Evolutionary conservation across 768 basidiomycete genomes (phyloP).

Genomic region (Mycena chlorophos): DNA sequence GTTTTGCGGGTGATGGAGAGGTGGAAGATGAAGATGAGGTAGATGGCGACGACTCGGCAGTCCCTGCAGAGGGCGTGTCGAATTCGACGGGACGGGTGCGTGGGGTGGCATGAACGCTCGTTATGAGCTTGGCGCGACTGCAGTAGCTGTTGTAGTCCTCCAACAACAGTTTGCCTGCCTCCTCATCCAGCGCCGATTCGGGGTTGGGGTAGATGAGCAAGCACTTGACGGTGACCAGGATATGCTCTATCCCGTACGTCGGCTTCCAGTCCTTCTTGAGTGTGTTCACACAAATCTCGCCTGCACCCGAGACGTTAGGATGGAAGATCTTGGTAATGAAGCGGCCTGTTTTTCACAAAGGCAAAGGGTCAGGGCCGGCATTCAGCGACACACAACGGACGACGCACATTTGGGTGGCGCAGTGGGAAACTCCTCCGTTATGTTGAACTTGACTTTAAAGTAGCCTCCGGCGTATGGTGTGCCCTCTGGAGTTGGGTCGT

Average conservation of each 20-base stretch:
- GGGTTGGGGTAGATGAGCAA: conserved; percentile 96
- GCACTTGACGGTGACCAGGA: conserved; percentile 91
- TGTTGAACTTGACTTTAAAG: conserved; percentile 78
- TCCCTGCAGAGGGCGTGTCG: conserved; percentile 47
- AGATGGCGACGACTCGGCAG: conserved; percentile 22
- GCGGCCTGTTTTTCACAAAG: conserved; percentile 71
- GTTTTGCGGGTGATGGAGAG: conserved; percentile 21
- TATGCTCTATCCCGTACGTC: conserved; percentile 86
- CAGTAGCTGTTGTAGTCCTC: conserved; percentile 90
- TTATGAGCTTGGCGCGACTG: conserved; percentile 83
- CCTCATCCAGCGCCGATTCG: conserved; percentile 93
- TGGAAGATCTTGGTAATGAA: conserved; percentile 96
- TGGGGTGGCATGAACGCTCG: conserved; percentile 88
- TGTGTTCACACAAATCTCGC: conserved; percentile 97
- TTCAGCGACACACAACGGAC: not conserved
- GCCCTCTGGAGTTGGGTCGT: conserved; percentile 46
- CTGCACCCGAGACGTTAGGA: conserved; percentile 86
- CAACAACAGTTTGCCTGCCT: conserved; percentile 88
- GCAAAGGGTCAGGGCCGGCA: not conserved
- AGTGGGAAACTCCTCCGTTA: conserved; percentile 92
- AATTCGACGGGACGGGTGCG: conserved; percentile 74
- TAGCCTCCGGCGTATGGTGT: conserved; percentile 70
- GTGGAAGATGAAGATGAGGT: conserved; percentile 18
- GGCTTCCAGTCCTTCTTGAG: conserved; percentile 97
- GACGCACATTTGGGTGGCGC: conserved; percentile 88